phyloP scores from a whole-genome alignment of 495 filamentous ascomycete genomes.

The Penicillium bovifimosum region DNA sequence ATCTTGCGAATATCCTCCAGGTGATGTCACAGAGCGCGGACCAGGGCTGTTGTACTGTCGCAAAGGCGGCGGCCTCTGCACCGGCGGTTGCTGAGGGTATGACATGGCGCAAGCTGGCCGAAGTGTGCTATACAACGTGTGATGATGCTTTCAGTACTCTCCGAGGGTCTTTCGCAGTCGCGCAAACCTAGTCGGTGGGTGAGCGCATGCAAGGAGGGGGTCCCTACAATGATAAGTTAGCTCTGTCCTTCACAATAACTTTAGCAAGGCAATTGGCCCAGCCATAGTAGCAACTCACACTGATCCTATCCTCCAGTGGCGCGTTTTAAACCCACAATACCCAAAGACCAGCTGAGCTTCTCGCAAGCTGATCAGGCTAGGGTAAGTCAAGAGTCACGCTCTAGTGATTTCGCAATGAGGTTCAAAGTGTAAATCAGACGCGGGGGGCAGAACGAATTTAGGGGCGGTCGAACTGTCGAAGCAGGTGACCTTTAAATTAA shows the following conservation, averaged over 20 bases:
- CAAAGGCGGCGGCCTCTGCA: constrained; percentile 44
- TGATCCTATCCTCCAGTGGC: not conserved
- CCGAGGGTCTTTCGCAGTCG: not conserved
- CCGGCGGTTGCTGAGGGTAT: constrained; percentile 24
- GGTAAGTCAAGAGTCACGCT: not conserved
- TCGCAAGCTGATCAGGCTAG: not conserved
- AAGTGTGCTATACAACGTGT: not conserved
- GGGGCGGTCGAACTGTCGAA: constrained; percentile 6
- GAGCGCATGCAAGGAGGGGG: constrained; percentile 22
- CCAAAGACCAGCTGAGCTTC: not conserved
- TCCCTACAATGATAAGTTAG: not conserved
- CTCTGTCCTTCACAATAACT: not conserved
- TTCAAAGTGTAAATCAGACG: not conserved
- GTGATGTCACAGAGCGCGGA: constrained; percentile 23
- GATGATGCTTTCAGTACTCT: not conserved
- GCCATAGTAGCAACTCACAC: not conserved
- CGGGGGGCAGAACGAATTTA: constrained; percentile 4
- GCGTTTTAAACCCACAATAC: not conserved
- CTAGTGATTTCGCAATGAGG: not conserved
- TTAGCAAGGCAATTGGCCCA: not conserved
- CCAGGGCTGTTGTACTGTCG: constrained; percentile 45
- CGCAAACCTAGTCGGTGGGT: not conserved
- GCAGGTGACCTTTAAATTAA: constrained; percentile 6
- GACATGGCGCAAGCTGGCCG: constrained; percentile 26
- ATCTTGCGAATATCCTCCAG: constrained; percentile 42